phyloP scores from a whole-genome alignment of 306 rosid species.

The Alnus rubra region DNA sequence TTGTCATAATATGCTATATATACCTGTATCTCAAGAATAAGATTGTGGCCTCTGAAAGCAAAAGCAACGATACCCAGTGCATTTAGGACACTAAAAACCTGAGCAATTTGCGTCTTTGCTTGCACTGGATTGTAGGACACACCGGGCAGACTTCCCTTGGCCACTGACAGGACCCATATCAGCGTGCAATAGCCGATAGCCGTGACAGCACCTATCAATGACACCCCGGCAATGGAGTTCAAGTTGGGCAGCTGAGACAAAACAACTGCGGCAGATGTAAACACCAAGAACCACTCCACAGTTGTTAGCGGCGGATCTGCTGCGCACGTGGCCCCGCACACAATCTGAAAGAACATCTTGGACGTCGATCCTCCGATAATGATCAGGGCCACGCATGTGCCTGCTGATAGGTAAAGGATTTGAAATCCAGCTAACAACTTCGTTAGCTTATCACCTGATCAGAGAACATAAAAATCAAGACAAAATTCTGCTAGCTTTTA shows the following conservation, averaged over 20 bases:
- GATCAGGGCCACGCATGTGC: slow-evolving; percentile 41
- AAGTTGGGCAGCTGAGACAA: slow-evolving; percentile 52
- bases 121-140: slow-evolving; percentile 40
- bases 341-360: slow-evolving; percentile 22
- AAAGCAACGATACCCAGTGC: slow-evolving; percentile 58
- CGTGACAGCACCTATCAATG: slow-evolving; percentile 49
- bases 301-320: slow-evolving; percentile 31
- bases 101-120: background rate
- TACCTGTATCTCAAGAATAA: slow-evolving; percentile 61
- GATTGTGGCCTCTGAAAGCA: slow-evolving; percentile 64
- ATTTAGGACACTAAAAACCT: slow-evolving; percentile 38
- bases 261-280: slow-evolving; percentile 45
- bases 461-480: background rate
- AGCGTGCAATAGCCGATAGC: slow-evolving; percentile 45
- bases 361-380: slow-evolving; percentile 47
- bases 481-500: too few relatives aligned
- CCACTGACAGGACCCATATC: slow-evolving; percentile 44
- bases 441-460: slow-evolving; percentile 35
- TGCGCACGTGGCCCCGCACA: slow-evolving; percentile 39
- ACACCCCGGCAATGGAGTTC: slow-evolving; percentile 56
- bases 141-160: slow-evolving; percentile 37
- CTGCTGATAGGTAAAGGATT: slow-evolving; percentile 43
- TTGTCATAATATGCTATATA: too few relatives aligned
- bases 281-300: slow-evolving; percentile 49
- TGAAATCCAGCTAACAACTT: slow-evolving; percentile 36